A percentile compares a stretch with the other conserved stretches of the same genome.
phyloP scores from a whole-genome alignment of 2,329 filamentous ascomycete species.

The Boeremia exigua region DNA sequence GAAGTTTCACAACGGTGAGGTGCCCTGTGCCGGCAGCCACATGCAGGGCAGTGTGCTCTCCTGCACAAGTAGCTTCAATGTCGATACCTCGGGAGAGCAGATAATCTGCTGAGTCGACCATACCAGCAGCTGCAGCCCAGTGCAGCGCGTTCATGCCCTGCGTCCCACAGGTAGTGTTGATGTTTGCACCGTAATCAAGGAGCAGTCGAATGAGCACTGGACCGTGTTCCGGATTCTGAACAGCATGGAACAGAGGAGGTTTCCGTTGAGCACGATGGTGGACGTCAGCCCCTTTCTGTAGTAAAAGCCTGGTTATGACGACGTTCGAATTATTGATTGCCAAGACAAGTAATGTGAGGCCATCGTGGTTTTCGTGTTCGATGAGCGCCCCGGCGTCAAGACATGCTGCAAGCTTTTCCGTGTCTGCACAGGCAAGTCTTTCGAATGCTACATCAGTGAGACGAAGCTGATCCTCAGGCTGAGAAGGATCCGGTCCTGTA shows the following conservation, averaged over 20 bases:
- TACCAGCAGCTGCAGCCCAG: conserved; percentile 24
- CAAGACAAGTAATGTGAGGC: background rate
- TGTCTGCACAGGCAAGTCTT: background rate
- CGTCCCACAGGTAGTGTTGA: conserved; percentile 12
- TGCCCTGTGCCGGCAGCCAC: conserved; percentile 29
- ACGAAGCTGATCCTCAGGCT: background rate
- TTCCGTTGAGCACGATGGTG: background rate
- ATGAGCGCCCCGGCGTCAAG: background rate
- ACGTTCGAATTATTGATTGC: background rate
- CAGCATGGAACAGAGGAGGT: conserved; percentile 1
- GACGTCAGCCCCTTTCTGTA: background rate
- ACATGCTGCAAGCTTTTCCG: background rate
- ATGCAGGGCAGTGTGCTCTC: conserved; percentile 27
- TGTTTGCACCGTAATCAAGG: background rate
- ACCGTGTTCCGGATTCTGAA: background rate
- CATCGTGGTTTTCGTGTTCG: background rate
- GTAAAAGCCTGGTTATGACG: background rate
- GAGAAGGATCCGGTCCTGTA: too few relatives aligned
- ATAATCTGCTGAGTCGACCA: conserved; percentile 23
- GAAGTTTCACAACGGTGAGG: conserved; percentile 17
- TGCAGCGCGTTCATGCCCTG: conserved; percentile 25
- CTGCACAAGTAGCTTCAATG: conserved; percentile 19
- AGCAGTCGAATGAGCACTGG: background rate
- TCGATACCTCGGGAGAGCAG: conserved; percentile 24
- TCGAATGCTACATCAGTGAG: background rate